Percentiles rank a stretch among this genome's conserved stretches.
Evolutionary conservation across 441 rosid genomes (phyloP).

Genomic region (Macaranga tanarius): DNA sequence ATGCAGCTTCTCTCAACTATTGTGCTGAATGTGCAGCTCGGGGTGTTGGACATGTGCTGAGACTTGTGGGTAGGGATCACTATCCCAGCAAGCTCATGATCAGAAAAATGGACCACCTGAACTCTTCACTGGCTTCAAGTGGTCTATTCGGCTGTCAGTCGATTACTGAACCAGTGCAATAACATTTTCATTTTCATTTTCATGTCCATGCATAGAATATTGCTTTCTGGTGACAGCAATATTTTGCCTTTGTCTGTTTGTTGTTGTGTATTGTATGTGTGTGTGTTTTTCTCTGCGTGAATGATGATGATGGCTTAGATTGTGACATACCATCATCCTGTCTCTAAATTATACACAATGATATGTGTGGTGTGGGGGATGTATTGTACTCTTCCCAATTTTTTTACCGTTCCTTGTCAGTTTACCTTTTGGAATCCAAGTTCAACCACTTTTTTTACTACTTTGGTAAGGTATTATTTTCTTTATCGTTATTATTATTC

Average conservation of each 20-base stretch:
- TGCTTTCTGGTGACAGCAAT: too few relatives aligned
- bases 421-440: neutral
- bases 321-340: constrained; percentile 4
- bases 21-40: too few relatives aligned
- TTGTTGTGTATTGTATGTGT: neutral
- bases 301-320: constrained; percentile 3
- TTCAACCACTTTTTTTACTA: neutral
- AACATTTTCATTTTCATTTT: neutral
- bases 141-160: neutral
- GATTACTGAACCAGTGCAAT: neutral
- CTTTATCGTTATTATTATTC: neutral
- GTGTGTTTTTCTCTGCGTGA: neutral
- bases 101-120: constrained; percentile 8
- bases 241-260: too few relatives aligned
- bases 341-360: neutral
- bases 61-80: neutral
- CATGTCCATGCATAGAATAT: too few relatives aligned
- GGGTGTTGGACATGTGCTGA: neutral
- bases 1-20: too few relatives aligned
- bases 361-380: neutral
- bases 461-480: neutral
- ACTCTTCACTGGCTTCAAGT: neutral
- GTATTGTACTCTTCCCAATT: neutral
- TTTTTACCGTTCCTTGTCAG: constrained; percentile 11
- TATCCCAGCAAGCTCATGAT: neutral